A percentile compares a stretch with the other conserved stretches of the same genome.
These are phyloP conservation scores for Monosporascus sp. DNA, from an alignment of 2,329 filamentous ascomycete genomes.

Conservation along the genomic window DNA sequence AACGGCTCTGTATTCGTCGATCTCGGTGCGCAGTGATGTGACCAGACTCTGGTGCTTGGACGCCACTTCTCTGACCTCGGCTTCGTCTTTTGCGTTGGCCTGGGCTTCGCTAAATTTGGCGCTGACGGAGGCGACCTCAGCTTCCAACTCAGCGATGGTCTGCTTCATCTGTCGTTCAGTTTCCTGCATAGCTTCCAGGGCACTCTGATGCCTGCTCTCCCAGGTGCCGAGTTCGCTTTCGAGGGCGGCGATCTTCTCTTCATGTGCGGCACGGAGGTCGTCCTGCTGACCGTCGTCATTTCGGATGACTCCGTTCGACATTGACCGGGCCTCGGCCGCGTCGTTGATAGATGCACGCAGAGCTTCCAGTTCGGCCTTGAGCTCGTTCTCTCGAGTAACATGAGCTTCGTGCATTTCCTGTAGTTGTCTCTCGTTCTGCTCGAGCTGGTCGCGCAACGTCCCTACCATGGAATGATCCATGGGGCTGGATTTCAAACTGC, in stretches of 20 bases:
- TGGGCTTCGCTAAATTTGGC: constrained; percentile 42
- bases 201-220: constrained; percentile 69
- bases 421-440: constrained; percentile 79
- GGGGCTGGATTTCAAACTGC: constrained; percentile 76
- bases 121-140: constrained; percentile 47
- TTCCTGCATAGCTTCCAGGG: constrained; percentile 63
- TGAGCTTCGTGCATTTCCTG: constrained; percentile 67
- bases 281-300: constrained; percentile 25
- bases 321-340: constrained; percentile 13
- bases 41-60: constrained; percentile 55
- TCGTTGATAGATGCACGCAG: constrained; percentile 53
- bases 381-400: constrained; percentile 66
- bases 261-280: constrained; percentile 36
- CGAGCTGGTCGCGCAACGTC: constrained; percentile 79
- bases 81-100: constrained; percentile 32
- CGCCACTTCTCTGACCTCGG: constrained; percentile 43
- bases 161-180: constrained; percentile 68
- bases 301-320: constrained; percentile 10
- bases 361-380: constrained; percentile 64
- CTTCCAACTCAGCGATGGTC: constrained; percentile 69
- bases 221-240: constrained; percentile 67
- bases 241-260: constrained; percentile 58
- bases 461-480: constrained; percentile 90
- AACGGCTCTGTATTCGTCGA: constrained; percentile 74
- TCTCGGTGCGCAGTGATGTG: constrained; percentile 61